These are phyloP conservation scores for Ophidiomyces ophidiicola DNA, from an alignment of 2,329 filamentous ascomycete species.

Conservation along the genomic window DNA sequence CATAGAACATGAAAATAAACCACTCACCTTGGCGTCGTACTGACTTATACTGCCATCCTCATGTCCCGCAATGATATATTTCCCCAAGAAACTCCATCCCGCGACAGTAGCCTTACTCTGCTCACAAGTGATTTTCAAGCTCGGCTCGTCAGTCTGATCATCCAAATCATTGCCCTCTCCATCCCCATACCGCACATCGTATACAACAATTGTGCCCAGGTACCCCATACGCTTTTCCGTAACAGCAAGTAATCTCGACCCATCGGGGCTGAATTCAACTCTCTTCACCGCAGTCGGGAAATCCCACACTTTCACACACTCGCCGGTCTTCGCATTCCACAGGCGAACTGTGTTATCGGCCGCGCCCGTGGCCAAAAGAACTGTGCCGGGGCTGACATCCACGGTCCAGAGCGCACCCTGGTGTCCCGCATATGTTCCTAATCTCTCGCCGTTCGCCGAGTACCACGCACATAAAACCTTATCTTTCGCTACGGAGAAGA, in stretches of 20 bases:
- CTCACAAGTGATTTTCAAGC: slow-evolving; percentile 79
- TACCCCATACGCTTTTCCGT: slow-evolving; percentile 98
- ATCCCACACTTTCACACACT: slow-evolving; percentile 92
- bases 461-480: slow-evolving; percentile 96
- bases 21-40: slow-evolving; percentile 72
- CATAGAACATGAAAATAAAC: neutral
- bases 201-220: slow-evolving; percentile 83
- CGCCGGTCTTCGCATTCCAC: slow-evolving; percentile 90
- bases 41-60: slow-evolving; percentile 87
- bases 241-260: slow-evolving; percentile 76
- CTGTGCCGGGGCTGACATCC: slow-evolving; percentile 84
- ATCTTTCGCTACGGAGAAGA: slow-evolving; percentile 93
- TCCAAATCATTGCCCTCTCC: slow-evolving; percentile 42
- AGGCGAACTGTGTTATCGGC: slow-evolving; percentile 97
- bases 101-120: slow-evolving; percentile 96
- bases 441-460: slow-evolving; percentile 91
- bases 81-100: slow-evolving; percentile 85
- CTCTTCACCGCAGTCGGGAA: slow-evolving; percentile 95
- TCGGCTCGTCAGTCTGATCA: slow-evolving; percentile 72
- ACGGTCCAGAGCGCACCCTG: slow-evolving; percentile 98
- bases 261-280: slow-evolving; percentile 94
- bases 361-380: slow-evolving; percentile 84
- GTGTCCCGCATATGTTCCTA: slow-evolving; percentile 94
- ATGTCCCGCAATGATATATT: slow-evolving; percentile 95
- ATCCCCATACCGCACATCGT: slow-evolving; percentile 75